Evolutionary conservation across 2,329 filamentous ascomycete genomes (phyloP), one percentile per base, ranked within the genome.

Genomic region (Tricladium varicosporioides): DNA sequence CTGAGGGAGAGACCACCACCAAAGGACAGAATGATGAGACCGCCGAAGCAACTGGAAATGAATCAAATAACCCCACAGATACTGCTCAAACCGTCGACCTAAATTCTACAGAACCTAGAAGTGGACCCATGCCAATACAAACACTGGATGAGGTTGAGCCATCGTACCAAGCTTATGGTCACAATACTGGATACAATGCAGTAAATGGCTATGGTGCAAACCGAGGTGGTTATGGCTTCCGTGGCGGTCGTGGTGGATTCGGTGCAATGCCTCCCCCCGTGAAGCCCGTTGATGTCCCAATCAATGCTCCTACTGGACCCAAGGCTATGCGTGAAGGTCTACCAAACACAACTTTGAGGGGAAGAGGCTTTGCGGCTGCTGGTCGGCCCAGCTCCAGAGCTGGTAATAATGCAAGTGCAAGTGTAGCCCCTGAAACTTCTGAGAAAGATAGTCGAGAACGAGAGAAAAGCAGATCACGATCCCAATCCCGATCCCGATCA

Each of bases 251-350:
- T 60, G 62, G 71, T 65, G 64, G 75, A 40, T 76, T 75, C 56
- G 73, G 71, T 56, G 61, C 65, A 33, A 67, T 72, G 63, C 67
- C 67, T 47, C 63, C 67, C 42, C 62, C 64, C 63, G 60, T 70
- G 48, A 70, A 70, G 65, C 57, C 66, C 40, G 58, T 70, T 61
- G 72, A 74, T 55, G 75, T 79, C 51, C 84, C 84, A 46, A 72
- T 85, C 74, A 91, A 80, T 75, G 94, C 94, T 27, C 94, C 94
- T 27, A 96, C 89, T 54, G 94, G 92, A 9, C 94, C 94, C 48
- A 92, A 94, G 74, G 94, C 94, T 15, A 96, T 97, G 91, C 84
- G 93, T 61, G 88, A 94, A 73, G 91, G 92, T 31, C 78, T 92
- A 10, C 89, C 90, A 51, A 95, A 95, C 72, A 92, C 87, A 56